Evolutionary conservation across 2,329 filamentous ascomycete species (phyloP).

Genomic region (Talaromyces sp.): DNA sequence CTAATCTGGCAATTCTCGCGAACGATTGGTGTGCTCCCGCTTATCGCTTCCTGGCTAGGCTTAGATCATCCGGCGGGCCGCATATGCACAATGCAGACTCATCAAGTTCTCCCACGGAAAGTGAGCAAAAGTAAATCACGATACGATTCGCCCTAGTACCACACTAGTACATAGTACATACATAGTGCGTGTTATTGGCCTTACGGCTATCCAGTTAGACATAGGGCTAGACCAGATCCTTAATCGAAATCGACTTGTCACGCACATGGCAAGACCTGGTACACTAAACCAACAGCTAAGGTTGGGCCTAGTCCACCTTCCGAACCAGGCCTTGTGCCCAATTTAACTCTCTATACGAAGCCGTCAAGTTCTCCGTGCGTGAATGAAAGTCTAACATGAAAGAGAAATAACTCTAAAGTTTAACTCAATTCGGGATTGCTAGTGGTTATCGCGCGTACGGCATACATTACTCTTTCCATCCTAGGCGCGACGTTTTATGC

Average conservation of each 20-base stretch:
- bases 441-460: constrained; percentile 1
- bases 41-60: constrained; percentile 7
- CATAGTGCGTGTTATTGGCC: not conserved
- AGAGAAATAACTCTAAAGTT: not conserved
- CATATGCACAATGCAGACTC: constrained; percentile 4
- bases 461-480: not conserved
- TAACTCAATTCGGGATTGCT: not conserved
- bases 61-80: constrained; percentile 13
- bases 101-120: not conserved
- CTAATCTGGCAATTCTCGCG: not conserved
- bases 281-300: not conserved
- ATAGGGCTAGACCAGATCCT: not conserved
- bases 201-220: not conserved
- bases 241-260: not conserved
- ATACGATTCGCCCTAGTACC: not conserved
- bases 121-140: not conserved
- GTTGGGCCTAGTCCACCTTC: not conserved
- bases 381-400: not conserved
- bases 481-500: constrained; percentile 2
- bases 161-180: not conserved
- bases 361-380: not conserved
- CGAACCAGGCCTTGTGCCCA: not conserved
- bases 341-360: constrained; percentile 13
- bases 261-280: not conserved
- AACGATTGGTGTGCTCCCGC: not conserved